A percentile compares a stretch with the other conserved stretches of the same genome.
These are phyloP conservation scores for Beauveria rudraprayagi DNA, from an alignment of 2,329 filamentous ascomycete species.

Conservation along the genomic window DNA sequence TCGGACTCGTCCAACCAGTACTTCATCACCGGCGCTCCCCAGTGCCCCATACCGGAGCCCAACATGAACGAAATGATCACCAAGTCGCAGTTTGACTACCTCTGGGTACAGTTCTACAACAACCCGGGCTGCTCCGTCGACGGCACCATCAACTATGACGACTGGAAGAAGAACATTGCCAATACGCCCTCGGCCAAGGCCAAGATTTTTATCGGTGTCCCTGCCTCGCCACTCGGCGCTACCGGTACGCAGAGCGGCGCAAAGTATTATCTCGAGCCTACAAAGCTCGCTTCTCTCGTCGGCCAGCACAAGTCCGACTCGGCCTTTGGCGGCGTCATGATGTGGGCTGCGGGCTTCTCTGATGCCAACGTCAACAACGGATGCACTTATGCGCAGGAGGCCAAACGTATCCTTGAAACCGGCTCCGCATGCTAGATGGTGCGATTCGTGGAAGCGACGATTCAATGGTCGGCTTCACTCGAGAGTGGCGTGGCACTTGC, in stretches of 20 bases:
- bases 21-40: constrained; percentile 37
- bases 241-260: constrained; percentile 18
- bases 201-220: constrained; percentile 28
- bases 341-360: constrained; percentile 13
- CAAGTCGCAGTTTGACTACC: constrained; percentile 29
- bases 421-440: constrained; percentile 8
- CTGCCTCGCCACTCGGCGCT: constrained; percentile 17
- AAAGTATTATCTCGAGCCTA: constrained; percentile 20
- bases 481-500: too few species aligned
- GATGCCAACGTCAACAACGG: constrained; percentile 13
- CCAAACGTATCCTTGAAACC: constrained; percentile 12
- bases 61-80: constrained; percentile 34
- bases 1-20: constrained; percentile 20
- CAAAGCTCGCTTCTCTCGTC: constrained; percentile 19
- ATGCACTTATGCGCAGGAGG: constrained; percentile 14
- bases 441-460: not conserved
- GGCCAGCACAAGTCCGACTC: constrained; percentile 20
- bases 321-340: constrained; percentile 26
- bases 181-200: constrained; percentile 22
- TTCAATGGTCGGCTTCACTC: not conserved
- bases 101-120: constrained; percentile 40
- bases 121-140: constrained; percentile 31
- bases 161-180: constrained; percentile 22
- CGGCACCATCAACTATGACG: constrained; percentile 27
- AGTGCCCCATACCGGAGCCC: constrained; percentile 30